These are phyloP conservation scores for Epichloe gansuensis DNA, from an alignment of 2,329 filamentous ascomycete genomes.

Conservation along the genomic window DNA sequence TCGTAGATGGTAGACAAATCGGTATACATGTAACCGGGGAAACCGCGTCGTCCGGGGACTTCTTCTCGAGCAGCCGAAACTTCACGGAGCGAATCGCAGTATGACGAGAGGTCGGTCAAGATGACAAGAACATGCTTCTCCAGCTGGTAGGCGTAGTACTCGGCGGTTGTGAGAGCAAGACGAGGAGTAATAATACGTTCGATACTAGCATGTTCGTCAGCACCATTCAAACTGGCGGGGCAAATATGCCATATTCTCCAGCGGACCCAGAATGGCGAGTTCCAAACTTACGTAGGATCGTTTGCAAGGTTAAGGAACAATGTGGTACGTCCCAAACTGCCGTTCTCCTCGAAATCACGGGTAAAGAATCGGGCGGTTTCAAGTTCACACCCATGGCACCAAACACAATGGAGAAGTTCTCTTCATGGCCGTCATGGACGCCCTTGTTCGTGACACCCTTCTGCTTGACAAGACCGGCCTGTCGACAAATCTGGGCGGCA, in stretches of 20 bases:
- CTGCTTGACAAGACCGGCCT: conserved; percentile 79
- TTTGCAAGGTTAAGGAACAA: conserved; percentile 99
- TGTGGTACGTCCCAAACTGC: conserved; percentile 91
- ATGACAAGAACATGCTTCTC: conserved; percentile 99
- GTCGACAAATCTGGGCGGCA: conserved; percentile 95
- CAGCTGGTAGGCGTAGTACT: conserved; percentile 99
- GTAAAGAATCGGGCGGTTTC: conserved; percentile 98
- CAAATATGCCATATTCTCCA: too few relatives aligned
- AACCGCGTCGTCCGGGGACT: conserved; percentile 97
- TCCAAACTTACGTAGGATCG: conserved; percentile 71
- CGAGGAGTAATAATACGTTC: conserved; percentile 99
- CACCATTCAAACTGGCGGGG: not conserved
- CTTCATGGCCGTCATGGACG: conserved; percentile 90
- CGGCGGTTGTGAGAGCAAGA: conserved; percentile 92
- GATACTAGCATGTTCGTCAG: conserved; percentile 47
- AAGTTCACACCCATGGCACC: conserved; percentile 99
- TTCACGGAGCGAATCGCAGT: conserved; percentile 97
- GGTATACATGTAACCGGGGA: conserved; percentile 99
- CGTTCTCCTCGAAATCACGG: conserved; percentile 97
- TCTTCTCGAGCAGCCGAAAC: conserved; percentile 97
- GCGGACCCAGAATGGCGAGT: not conserved
- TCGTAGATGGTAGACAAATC: conserved; percentile 99
- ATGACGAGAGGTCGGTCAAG: conserved; percentile 92
- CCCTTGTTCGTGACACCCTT: conserved; percentile 78
- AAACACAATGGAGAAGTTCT: conserved; percentile 99